Evolutionary conservation across 2,329 filamentous ascomycete genomes (phyloP), one percentile per base, ranked within the genome.

Genomic region (Ceratocystis variospora): DNA sequence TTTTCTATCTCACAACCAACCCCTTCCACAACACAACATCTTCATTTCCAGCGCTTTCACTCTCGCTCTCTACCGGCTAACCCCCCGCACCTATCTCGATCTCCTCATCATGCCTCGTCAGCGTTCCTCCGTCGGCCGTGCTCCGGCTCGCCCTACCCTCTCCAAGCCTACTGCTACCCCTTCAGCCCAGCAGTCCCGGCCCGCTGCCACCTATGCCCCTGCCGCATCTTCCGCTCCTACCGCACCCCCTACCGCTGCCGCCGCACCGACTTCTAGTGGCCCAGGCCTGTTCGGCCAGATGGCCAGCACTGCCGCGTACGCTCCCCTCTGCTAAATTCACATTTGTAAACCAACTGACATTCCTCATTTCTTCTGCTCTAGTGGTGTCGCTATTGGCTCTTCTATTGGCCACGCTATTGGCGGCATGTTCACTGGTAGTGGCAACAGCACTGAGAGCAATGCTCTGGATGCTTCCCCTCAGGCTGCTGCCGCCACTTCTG

Each of bases 301-400:
- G 89, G 94, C 94, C 71, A 91, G 87, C 75, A 99, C 94, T 67
- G 94, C 94, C 76, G 94, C 94, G 93, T 97, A 87, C 80, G 91
- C 55, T 31, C 31, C 28, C 8, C 64, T 37, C 31, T 37, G 33
- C 31, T 12, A 48, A 10, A 22, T 6, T 57, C 28, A 15, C 3
- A 19, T 63, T 71, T 63, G 67, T 63, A n/a, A n/a, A 3, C 62
- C 12, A 10, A 22, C n/a, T 50, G 53, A 46, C 61, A 4, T 28
- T 41, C 25, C 4, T 75, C 69, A 69, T 55, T 7, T 62, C 67
- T 25, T 25, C 22, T n/a, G 3, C 28, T 59, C 55, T 72, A 97
- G 93, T 74, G 94, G 94, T 85, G 94, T 97, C 73, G 94, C 94
- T 72, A 87, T 97, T 75, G 94, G 94, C 70, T 96, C 91, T 68